A percentile compares a stretch with the other conserved stretches of the same genome.
Conservation (phyloP, 2,329 filamentous ascomycete species). For the Gliomastix tumulicola region DNA sequence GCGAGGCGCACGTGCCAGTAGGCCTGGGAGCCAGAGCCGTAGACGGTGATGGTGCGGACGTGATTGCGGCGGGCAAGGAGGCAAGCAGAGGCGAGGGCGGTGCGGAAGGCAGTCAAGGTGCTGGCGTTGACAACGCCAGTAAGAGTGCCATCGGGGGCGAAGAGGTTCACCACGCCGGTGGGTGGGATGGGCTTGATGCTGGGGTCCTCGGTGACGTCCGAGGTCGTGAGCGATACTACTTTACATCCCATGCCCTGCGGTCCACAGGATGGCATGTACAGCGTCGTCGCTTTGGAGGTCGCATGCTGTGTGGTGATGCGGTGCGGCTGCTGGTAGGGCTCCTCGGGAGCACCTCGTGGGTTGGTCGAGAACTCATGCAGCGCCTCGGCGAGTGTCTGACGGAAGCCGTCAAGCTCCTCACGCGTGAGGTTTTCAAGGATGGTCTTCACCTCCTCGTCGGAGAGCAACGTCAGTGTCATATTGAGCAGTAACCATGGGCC, state of each 20-base stretch:
- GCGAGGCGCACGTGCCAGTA: slow-evolving; percentile 91
- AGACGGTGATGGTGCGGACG: slow-evolving; percentile 73
- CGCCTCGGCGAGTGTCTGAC: slow-evolving; percentile 38
- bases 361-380: slow-evolving; percentile 58
- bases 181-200: slow-evolving; percentile 33
- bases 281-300: slow-evolving; percentile 47
- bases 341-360: slow-evolving; percentile 32
- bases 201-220: slow-evolving; percentile 17
- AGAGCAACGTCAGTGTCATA: slow-evolving; percentile 54
- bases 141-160: slow-evolving; percentile 53
- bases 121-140: slow-evolving; percentile 65
- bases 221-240: slow-evolving; percentile 56
- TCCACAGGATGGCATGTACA: slow-evolving; percentile 70
- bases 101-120: slow-evolving; percentile 74
- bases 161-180: slow-evolving; percentile 64
- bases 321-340: slow-evolving; percentile 47
- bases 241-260: slow-evolving; percentile 62
- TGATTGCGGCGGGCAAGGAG: slow-evolving; percentile 58
- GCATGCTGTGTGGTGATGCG: slow-evolving; percentile 40
- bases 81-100: slow-evolving; percentile 64
- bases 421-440: slow-evolving; percentile 46
- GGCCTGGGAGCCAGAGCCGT: slow-evolving; percentile 83
- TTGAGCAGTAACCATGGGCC: too few relatives aligned
- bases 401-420: slow-evolving; percentile 46
- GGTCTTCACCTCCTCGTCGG: slow-evolving; percentile 46